Evolutionary conservation across 1,139 yeast species (phyloP).

Genomic region (Zhuliangozyma parablackwelliae): DNA sequence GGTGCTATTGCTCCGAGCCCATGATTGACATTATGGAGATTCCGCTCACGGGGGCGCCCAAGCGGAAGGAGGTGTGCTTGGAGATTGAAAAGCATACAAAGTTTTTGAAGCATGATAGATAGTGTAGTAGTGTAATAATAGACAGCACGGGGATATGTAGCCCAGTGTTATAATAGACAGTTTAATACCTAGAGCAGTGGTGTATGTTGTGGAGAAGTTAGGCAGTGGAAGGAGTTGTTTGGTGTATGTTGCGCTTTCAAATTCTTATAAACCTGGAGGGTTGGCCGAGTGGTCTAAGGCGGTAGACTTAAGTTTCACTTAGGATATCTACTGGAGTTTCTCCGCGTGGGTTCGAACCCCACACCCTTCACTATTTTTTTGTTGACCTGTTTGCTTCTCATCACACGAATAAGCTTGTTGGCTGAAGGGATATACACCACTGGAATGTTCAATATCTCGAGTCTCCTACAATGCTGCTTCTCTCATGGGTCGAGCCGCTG

Average conservation of each 20-base stretch:
- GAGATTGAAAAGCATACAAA: conserved; percentile 22
- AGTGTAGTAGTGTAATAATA: background rate
- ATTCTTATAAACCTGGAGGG: conserved; percentile 2
- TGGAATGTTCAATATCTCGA: too few species aligned
- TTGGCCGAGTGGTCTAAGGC: conserved; percentile 11
- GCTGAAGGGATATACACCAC: too few species aligned
- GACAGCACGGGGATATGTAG: too few species aligned
- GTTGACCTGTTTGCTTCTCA: background rate
- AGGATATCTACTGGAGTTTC: conserved; percentile 1
- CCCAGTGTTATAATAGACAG: too few species aligned
- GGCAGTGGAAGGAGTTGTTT: too few species aligned
- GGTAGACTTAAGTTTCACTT: conserved; percentile 8
- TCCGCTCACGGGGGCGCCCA: conserved; percentile 18
- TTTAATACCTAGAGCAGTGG: too few species aligned
- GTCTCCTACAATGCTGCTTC: too few species aligned
- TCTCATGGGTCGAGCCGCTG: too few species aligned
- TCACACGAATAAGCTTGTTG: background rate
- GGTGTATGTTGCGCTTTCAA: background rate
- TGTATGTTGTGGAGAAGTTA: too few species aligned
- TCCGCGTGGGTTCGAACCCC: conserved; percentile 11
- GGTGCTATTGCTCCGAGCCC: conserved; percentile 26
- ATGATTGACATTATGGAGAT: conserved; percentile 17
- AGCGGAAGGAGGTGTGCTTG: conserved; percentile 21
- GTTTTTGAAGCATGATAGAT: conserved; percentile 14
- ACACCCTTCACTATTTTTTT: conserved; percentile 9